Evolutionary conservation across 305 asterid genomes (phyloP).

Genomic region (Lippia alba): DNA sequence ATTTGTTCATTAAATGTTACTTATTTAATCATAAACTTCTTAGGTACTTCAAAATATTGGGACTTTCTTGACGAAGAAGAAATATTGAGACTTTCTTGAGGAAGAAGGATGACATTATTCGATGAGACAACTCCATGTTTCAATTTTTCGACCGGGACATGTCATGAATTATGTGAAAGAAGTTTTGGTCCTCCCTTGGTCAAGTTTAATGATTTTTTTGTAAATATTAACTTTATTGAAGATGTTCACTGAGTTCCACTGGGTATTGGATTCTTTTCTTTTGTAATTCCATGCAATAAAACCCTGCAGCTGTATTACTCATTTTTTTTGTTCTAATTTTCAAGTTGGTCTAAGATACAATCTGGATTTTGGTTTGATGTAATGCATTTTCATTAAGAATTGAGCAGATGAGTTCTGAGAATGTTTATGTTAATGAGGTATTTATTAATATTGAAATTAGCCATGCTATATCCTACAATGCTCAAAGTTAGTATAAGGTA

Average conservation of each 20-base stretch:
- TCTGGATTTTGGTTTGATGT: too few relatives aligned
- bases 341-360: neutral
- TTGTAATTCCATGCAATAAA: neutral
- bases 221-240: constrained; percentile 8
- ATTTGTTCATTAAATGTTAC: neutral
- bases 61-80: constrained; percentile 52
- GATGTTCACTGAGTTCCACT: neutral
- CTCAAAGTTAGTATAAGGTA: too few relatives aligned
- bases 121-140: constrained; percentile 10
- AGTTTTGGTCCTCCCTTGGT: neutral
- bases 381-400: too few relatives aligned
- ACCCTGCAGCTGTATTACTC: neutral
- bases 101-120: constrained; percentile 29
- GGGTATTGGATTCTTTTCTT: neutral
- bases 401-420: too few relatives aligned
- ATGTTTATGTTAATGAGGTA: too few relatives aligned
- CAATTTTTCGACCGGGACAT: constrained; percentile 25
- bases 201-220: neutral
- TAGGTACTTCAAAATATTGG: constrained; percentile 71
- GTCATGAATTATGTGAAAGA: constrained; percentile 22
- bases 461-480: too few relatives aligned
- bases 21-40: constrained; percentile 31
- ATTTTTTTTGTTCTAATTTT: neutral
- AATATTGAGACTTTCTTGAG: constrained; percentile 63
- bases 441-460: too few relatives aligned